These are phyloP conservation scores for Neurospora sp. DNA, from an alignment of 495 filamentous ascomycete species.

Conservation along the genomic window DNA sequence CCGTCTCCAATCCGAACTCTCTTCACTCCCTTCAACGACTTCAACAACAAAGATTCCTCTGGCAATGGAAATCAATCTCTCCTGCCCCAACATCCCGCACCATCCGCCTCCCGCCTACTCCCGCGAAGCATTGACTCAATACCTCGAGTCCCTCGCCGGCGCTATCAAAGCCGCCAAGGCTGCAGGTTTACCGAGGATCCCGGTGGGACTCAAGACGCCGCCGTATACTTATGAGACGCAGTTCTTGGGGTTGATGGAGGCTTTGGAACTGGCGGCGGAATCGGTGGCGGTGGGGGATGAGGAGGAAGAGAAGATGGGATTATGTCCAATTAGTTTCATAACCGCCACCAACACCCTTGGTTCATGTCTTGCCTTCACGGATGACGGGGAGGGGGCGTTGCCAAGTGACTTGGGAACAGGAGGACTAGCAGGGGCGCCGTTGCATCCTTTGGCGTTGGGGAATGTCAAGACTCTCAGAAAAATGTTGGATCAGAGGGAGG, in stretches of 20 bases:
- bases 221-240: slow-evolving; percentile 59
- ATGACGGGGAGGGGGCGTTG: not conserved
- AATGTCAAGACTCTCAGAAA: slow-evolving; percentile 52
- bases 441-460: slow-evolving; percentile 65
- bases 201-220: slow-evolving; percentile 57
- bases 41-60: slow-evolving; percentile 22
- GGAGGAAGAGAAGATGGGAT: not conserved
- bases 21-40: not conserved
- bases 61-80: slow-evolving; percentile 61
- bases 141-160: slow-evolving; percentile 30
- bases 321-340: slow-evolving; percentile 46
- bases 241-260: slow-evolving; percentile 41
- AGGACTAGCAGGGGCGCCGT: slow-evolving; percentile 53
- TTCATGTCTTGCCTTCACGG: slow-evolving; percentile 44
- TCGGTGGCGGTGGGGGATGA: not conserved
- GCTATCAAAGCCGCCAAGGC: not conserved
- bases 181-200: slow-evolving; percentile 8
- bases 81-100: slow-evolving; percentile 60
- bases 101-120: slow-evolving; percentile 61
- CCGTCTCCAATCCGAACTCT: not conserved
- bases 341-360: slow-evolving; percentile 67
- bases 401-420: slow-evolving; percentile 46
- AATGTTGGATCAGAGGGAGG: slow-evolving; percentile 37
- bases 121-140: slow-evolving; percentile 29
- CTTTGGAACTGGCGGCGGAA: slow-evolving; percentile 23